Evolutionary conservation across 2,329 filamentous ascomycete genomes (phyloP).

Genomic region (Mollisiaceae sp.): DNA sequence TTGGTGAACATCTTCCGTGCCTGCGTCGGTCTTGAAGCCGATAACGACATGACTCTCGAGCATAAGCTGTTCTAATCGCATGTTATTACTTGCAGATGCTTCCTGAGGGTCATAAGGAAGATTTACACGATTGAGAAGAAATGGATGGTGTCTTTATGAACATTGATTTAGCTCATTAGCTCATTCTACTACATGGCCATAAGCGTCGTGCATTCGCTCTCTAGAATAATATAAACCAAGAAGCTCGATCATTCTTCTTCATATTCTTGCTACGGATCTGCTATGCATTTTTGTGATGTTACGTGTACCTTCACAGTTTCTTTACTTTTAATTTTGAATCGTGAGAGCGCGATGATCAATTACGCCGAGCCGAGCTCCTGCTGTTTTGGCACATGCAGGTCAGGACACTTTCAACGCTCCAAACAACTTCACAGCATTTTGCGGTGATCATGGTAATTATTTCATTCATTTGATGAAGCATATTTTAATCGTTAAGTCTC

Average conservation of each 20-base stretch:
- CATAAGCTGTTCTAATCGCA: conserved; percentile 84
- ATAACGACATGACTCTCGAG: conserved; percentile 98
- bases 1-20: conserved; percentile 99
- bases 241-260: conserved; percentile 30
- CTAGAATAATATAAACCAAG: conserved; percentile 35
- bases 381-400: neutral
- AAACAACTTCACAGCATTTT: neutral
- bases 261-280: conserved; percentile 3
- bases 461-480: neutral
- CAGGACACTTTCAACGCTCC: neutral
- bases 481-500: neutral
- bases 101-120: neutral
- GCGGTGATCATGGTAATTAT: neutral
- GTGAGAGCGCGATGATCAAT: neutral
- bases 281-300: conserved; percentile 12
- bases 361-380: neutral
- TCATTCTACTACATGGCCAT: conserved; percentile 38
- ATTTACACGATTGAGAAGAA: neutral
- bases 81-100: conserved; percentile 7
- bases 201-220: conserved; percentile 42
- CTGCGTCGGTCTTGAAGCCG: conserved; percentile 93
- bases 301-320: conserved; percentile 1
- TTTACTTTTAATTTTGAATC: neutral
- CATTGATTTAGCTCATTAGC: conserved; percentile 17
- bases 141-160: neutral